phyloP scores from a whole-genome alignment of 176 grass and related monocot species.

The Rhynchospora breviuscula region DNA sequence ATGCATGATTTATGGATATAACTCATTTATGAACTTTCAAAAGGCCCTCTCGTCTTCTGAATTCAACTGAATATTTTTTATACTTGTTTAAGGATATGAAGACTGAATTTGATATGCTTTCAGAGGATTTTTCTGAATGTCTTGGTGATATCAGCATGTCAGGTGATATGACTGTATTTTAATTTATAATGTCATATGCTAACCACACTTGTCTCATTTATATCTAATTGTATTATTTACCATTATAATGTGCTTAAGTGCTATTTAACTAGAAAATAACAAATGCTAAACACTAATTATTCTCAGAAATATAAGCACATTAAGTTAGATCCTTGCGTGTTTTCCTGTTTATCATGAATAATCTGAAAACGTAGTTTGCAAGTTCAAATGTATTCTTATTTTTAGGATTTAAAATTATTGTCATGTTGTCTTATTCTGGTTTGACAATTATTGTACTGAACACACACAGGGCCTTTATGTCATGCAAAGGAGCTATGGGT shows the following conservation, averaged over 20 bases:
- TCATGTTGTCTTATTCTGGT: not conserved
- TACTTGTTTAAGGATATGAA: constrained; percentile 16
- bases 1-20: not conserved
- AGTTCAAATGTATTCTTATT: not conserved
- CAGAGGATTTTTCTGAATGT: constrained; percentile 87
- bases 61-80: not conserved
- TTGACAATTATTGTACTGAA: not conserved
- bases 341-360: not conserved
- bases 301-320: not conserved
- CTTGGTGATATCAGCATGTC: constrained; percentile 45
- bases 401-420: not conserved
- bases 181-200: not conserved
- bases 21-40: not conserved
- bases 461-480: constrained; percentile 47
- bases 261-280: not conserved
- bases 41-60: not conserved
- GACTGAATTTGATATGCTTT: constrained; percentile 80
- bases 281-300: not conserved
- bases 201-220: not conserved
- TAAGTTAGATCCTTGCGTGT: not conserved
- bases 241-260: not conserved
- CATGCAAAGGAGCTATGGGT: constrained; percentile 73
- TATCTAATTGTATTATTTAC: not conserved
- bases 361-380: not conserved
- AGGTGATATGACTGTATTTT: constrained; percentile 46